Evolutionary conservation across 768 basidiomycete species (phyloP).

Genomic region (Suillus variegatus): DNA sequence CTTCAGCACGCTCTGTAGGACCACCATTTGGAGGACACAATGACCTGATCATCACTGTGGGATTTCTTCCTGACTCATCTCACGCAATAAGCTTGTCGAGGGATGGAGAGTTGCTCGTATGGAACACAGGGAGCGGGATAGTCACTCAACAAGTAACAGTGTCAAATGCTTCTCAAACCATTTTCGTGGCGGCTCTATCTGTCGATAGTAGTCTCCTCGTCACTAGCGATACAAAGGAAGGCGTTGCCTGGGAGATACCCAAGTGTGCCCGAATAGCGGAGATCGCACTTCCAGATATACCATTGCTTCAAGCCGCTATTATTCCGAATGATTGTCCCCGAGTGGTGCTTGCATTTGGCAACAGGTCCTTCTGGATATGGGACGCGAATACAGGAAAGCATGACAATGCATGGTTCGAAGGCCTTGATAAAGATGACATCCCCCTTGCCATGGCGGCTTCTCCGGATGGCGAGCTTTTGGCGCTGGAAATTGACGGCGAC

Average conservation of each 20-base stretch:
- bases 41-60: background rate
- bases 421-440: background rate
- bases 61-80: slow-evolving; percentile 1
- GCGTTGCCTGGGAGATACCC: slow-evolving; percentile 1
- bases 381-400: background rate
- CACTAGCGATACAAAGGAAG: background rate
- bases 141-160: background rate
- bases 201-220: background rate
- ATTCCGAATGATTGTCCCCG: background rate
- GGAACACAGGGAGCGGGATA: background rate
- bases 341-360: slow-evolving; percentile 3
- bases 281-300: background rate
- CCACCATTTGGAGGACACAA: slow-evolving; percentile 29
- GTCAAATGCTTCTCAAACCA: background rate
- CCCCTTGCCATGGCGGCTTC: background rate
- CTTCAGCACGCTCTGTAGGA: slow-evolving; percentile 18
- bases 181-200: background rate
- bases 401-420: background rate
- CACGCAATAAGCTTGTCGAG: background rate
- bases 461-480: background rate
- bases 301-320: slow-evolving; percentile 3
- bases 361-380: slow-evolving; percentile 4
- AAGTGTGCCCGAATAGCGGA: background rate
- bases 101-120: background rate
- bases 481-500: background rate